Base-by-base conservation (phyloP, 192 early-diverging fungal species). In the Backusella macrospora region DNA sequence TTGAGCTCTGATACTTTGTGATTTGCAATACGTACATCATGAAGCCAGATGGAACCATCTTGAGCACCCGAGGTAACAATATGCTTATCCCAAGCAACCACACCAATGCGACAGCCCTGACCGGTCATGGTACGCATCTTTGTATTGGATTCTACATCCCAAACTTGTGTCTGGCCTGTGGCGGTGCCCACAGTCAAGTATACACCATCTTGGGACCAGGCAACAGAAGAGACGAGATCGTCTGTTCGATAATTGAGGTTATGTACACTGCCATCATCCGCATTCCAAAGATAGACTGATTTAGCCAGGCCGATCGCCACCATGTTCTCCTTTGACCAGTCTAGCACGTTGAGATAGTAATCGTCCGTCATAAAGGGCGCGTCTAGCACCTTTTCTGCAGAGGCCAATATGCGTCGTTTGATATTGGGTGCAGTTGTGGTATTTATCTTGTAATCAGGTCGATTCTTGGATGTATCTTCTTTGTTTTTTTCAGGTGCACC, bases 271-370 rank as follows among this genome's bases (percentile, higher is more conserved):
- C 91, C 89, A 10, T 85, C 90, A 16, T 78, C 85, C 3, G 96
- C 94, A 78, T 92, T 91, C 97, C 98, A 98, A 18, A 98, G 73
- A 74, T 96, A 99, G 21, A 98, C 94, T 48, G 88, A 92, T 52
- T 86, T 86, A 40, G 92, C 93, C 4, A 99, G 82, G 0, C 91
- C 98, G 71, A 99, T 92, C 15, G 92, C 96, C 13, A 99, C 83
- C 14, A 90, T 81, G 72, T 98, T 97, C 16, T 79, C 81, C 14
- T 78, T 65, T 9, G 90, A 94, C 98, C 98, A 99, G 80, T 98
- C 97, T 12, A 99, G 83, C 34, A 98, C 70, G 68, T 98, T 99
- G 21, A 98, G 83, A 79, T 99, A 99, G 78, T 94, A 99, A 80
- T 99, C 97, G 71, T 99, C 97, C 21, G 85, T 73, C 68, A 99